These are phyloP conservation scores for Sporisorium exsertum DNA, from an alignment of 1,284 basidiomycete genomes.

Conservation along the genomic window DNA sequence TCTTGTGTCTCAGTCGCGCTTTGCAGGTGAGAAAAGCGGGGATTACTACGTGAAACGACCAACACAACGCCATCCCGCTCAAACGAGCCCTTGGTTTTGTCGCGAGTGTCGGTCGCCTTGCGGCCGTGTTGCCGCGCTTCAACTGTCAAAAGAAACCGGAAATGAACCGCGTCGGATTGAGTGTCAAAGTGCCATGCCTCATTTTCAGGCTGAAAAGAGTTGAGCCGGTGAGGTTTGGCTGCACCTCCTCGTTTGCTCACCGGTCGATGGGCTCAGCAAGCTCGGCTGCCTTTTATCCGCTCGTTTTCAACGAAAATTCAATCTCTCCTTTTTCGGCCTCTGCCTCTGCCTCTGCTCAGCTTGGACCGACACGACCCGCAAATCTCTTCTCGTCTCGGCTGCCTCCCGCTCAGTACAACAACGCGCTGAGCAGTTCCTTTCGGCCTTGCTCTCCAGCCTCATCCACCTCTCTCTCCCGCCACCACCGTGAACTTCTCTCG, in stretches of 20 bases:
- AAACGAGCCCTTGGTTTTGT: background rate
- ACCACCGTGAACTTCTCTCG: background rate
- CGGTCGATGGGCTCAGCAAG: conserved; percentile 7
- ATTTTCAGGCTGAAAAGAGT: too few relatives aligned
- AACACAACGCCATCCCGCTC: background rate
- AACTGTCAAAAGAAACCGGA: too few relatives aligned
- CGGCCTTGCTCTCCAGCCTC: background rate
- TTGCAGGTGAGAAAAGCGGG: background rate
- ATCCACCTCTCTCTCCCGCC: background rate
- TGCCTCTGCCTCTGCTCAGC: background rate
- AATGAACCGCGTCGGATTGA: background rate
- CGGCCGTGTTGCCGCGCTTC: background rate
- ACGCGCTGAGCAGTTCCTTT: conserved; percentile 2
- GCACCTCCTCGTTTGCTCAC: background rate
- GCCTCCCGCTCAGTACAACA: background rate
- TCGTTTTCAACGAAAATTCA: background rate
- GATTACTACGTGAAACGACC: too few relatives aligned
- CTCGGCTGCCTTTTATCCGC: conserved; percentile 1
- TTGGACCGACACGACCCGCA: background rate
- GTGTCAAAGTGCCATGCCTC: conserved; percentile 1
- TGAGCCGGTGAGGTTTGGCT: conserved; percentile 18
- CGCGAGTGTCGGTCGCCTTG: conserved; percentile 1
- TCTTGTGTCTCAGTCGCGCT: background rate
- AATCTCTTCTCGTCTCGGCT: background rate
- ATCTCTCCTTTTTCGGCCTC: background rate